Evolutionary conservation across 2,329 filamentous ascomycete species (phyloP), one percentile per base, ranked within the genome.

Genomic region (Mycogone perniciosa): DNA sequence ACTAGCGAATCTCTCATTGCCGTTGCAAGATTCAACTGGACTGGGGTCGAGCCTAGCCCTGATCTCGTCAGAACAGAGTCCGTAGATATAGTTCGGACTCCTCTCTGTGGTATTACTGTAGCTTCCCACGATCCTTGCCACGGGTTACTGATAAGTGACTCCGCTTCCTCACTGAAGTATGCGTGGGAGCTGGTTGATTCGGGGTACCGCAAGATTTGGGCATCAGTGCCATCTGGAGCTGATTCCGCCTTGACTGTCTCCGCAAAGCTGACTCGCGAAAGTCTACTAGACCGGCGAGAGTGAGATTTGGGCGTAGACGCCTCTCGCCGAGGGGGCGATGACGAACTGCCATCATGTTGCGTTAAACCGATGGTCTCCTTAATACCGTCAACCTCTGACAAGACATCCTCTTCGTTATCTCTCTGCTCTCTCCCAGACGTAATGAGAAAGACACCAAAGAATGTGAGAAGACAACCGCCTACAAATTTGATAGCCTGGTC

Each of bases 371-470:
- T 84, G 9, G 79, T 82, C 58, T 85, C 84, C 56, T 85, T 81
- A 11, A 81, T 73, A 34, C 80, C 80, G 41, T 82, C 80, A 30
- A 70, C 70, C 39, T 83, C 79, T 4, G 72, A 77, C 11, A 80
- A 59, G 6, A 63, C 56, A n/a, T 80, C 76, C 13, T 70, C 64
- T 13, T 84, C 80, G 4, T 82, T 77, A 3, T 81, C 77, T n/a
- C 79, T 74, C 8, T 75, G 71, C 46, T 79, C 73, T 58, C 91
- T 79, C 48, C 89, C 90, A 61, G 87, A 95, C 1, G 93, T 97
- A 63, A 99, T 96, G 58, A 96, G 80, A 69, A 93, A 97, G n/a
- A 99, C 93, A 7, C 93, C 93, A 53, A 92, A 84, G 67, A 99
- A 99, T 1, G 93, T 99, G 57, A 99, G 71, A 4, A 89, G 76